These are phyloP conservation scores for Afroboletus lepidellus DNA, from an alignment of 1,284 basidiomycete species.

Conservation along the genomic window DNA sequence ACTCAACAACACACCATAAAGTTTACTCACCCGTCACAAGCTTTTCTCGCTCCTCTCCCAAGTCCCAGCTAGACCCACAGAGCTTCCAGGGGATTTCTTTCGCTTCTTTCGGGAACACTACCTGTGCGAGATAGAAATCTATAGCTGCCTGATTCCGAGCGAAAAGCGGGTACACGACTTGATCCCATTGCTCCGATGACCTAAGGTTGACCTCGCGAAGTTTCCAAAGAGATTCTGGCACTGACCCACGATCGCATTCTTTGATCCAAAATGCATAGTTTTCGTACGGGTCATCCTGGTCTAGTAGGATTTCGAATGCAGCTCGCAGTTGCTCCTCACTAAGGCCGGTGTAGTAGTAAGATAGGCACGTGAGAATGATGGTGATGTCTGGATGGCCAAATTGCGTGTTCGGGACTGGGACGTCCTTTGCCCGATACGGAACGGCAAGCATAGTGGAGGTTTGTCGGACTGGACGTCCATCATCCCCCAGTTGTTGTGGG, in stretches of 20 bases:
- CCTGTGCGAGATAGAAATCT: not conserved
- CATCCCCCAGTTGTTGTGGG: not conserved
- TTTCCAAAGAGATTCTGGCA: not conserved
- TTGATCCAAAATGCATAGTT: not conserved
- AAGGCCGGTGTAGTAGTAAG: not conserved
- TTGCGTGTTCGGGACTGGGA: not conserved
- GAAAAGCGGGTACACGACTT: not conserved
- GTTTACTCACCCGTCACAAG: not conserved
- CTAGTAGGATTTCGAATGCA: not conserved
- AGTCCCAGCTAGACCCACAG: not conserved
- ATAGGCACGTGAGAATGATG: not conserved
- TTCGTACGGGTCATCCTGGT: not conserved
- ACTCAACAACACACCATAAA: not conserved
- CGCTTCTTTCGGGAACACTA: not conserved
- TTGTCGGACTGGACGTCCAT: not conserved
- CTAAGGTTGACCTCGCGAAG: not conserved
- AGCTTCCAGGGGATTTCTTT: not conserved
- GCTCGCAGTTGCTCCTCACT: not conserved
- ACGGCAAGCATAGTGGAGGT: not conserved
- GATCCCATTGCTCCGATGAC: not conserved
- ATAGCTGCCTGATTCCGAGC: not conserved
- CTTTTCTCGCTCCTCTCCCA: not conserved
- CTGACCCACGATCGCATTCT: not conserved
- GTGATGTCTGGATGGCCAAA: not conserved
- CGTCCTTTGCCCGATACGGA: not conserved